Base-by-base conservation (phyloP, 2,329 filamentous ascomycete species). In the Phoma herbarum region DNA sequence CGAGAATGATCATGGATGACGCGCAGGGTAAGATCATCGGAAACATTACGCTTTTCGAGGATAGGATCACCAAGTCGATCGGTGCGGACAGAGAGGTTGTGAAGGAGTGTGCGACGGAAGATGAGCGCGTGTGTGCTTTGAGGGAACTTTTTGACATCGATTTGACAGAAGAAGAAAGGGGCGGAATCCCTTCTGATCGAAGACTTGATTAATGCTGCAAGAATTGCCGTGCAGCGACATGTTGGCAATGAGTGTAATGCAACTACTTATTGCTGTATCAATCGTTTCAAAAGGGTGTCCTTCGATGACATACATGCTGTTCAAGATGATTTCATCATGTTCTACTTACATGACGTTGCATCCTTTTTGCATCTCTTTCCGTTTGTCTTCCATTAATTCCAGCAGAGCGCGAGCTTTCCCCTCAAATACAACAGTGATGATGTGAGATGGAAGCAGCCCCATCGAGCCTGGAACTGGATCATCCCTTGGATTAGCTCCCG, bases 1-100 rank as follows among this genome's bases (percentile, higher is more conserved):
- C 54, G 0, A 57, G 22, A 22, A 62, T 64, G 57, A 16, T 66
- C 4, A 60, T 64, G 54, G 57, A 62, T 26, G 52, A 62, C 16
- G 37, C 42, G 0, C 3, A 46, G 3, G 54, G 61, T n/a, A 47
- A 25, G 6, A 58, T 64, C 11, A 33, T 64, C 7, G 61, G 61
- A 1, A 55, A 59, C 26, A 11, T 57, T 3, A 62, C 53, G 12
- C 45, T 58, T 4, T 59, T 60, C 37, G 53, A 62, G 42, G 35
- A 7, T 22, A 58, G 35, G 3, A 25, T 56, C 1, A 44, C 33
- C 3, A 41, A 52, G 50, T 50, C 50, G 23, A 42, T 59, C 20
- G 55, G 55, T 3, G 18, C n/a, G 1, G n/a, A 49, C 7, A 14
- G 37, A 26, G 11, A 52, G 49, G 29, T 45, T 16, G 18, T 61